A percentile compares a stretch with the other conserved stretches of the same genome.
Conservation (phyloP, 2,329 filamentous ascomycete species). For the Neocatenulostroma microsporum region DNA sequence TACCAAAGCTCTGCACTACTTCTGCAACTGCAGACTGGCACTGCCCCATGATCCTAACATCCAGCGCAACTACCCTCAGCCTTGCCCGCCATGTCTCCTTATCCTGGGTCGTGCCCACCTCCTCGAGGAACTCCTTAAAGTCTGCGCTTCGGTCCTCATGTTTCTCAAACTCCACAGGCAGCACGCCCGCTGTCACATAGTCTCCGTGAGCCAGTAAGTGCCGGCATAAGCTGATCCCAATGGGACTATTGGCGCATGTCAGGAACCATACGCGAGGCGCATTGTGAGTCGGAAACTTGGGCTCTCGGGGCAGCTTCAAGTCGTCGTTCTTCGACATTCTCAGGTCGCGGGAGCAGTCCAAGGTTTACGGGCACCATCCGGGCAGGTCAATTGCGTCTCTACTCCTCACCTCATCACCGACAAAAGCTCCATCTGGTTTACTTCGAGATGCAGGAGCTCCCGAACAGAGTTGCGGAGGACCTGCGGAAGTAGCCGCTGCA, state of each 20-base stretch:
- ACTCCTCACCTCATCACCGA: neutral
- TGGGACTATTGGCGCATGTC: slow-evolving; percentile 75
- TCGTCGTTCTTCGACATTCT: slow-evolving; percentile 11
- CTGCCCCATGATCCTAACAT: slow-evolving; percentile 55
- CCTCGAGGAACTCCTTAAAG: slow-evolving; percentile 69
- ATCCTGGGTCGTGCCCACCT: slow-evolving; percentile 35
- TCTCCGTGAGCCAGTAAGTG: slow-evolving; percentile 85
- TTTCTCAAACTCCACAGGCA: slow-evolving; percentile 66
- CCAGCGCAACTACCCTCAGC: slow-evolving; percentile 55
- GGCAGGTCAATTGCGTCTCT: neutral
- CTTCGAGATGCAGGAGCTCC: too few relatives aligned
- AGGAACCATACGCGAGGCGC: slow-evolving; percentile 86
- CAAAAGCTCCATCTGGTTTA: slow-evolving; percentile 1
- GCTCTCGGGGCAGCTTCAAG: slow-evolving; percentile 26
- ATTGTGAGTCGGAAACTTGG: slow-evolving; percentile 53
- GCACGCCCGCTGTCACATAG: slow-evolving; percentile 76
- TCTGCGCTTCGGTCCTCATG: slow-evolving; percentile 63
- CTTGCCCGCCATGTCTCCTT: slow-evolving; percentile 75
- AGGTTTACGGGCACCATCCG: slow-evolving; percentile 1
- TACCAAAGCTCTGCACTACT: slow-evolving; percentile 73
- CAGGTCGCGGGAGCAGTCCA: neutral
- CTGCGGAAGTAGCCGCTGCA: neutral
- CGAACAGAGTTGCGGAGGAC: neutral
- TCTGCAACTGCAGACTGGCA: slow-evolving; percentile 83
- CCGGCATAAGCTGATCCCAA: slow-evolving; percentile 73